Evolutionary conservation across 2,329 filamentous ascomycete genomes (phyloP).

Genomic region (Kalmusia sp.): DNA sequence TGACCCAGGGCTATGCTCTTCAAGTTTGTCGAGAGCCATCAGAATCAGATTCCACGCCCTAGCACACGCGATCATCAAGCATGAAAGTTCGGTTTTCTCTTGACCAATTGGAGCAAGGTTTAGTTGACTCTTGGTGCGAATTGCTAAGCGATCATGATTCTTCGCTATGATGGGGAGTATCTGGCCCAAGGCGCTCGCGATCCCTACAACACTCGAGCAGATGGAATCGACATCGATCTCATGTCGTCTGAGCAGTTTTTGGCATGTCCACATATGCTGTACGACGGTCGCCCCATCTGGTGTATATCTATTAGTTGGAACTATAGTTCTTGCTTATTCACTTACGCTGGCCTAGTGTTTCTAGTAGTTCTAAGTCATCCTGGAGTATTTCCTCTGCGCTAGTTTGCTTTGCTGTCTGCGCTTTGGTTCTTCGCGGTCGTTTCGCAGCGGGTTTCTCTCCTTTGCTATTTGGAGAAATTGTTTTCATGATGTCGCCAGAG

Average conservation of each 20-base stretch:
- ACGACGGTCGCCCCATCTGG: conserved; percentile 30
- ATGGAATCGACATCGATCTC: conserved; percentile 23
- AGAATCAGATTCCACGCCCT: conserved; percentile 42
- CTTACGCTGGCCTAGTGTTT: conserved; percentile 32
- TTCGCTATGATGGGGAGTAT: conserved; percentile 30
- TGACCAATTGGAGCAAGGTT: conserved; percentile 24
- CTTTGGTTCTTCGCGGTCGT: conserved; percentile 11
- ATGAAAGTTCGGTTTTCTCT: conserved; percentile 34
- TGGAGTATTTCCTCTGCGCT: conserved; percentile 31
- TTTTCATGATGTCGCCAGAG: not conserved
- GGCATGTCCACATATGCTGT: conserved; percentile 36
- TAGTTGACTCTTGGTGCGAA: conserved; percentile 12
- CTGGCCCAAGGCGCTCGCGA: conserved; percentile 29
- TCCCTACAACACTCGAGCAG: conserved; percentile 33
- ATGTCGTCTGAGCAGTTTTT: conserved; percentile 33
- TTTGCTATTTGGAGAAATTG: conserved; percentile 28
- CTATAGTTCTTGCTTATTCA: not conserved
- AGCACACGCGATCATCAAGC: conserved; percentile 35
- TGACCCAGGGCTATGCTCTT: conserved; percentile 14
- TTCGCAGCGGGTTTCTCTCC: conserved; percentile 14
- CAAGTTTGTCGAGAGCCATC: conserved; percentile 35
- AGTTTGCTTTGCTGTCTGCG: conserved; percentile 12
- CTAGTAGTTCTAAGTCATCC: conserved; percentile 34
- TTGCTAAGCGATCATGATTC: conserved; percentile 26
- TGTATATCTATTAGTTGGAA: conserved; percentile 11